Evolutionary conservation across 306 rosid genomes (phyloP).

Genomic region (Inga oerstediana): DNA sequence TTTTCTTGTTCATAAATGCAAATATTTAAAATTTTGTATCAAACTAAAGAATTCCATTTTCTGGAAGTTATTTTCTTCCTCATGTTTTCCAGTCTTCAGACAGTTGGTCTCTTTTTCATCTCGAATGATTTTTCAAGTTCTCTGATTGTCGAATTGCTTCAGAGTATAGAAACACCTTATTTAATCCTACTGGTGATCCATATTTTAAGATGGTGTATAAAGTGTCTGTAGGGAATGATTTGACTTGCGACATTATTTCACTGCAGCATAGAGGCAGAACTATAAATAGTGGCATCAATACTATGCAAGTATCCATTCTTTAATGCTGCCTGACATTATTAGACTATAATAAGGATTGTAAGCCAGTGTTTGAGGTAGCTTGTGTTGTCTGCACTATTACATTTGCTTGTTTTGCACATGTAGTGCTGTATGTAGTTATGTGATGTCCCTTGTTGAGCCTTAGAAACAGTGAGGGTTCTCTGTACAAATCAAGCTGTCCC

Average conservation of each 20-base stretch:
- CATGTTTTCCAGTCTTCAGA: neutral
- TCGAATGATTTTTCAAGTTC: neutral
- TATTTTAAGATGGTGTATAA: neutral
- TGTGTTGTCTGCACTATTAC: neutral
- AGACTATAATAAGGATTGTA: neutral
- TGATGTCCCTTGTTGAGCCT: neutral
- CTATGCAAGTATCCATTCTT: slow-evolving; percentile 27
- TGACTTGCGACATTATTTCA: slow-evolving; percentile 14
- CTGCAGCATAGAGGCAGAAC: slow-evolving; percentile 9
- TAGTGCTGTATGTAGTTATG: neutral
- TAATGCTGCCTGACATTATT: slow-evolving; percentile 9
- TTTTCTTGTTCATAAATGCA: neutral
- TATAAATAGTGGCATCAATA: slow-evolving; percentile 9
- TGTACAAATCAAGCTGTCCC: neutral
- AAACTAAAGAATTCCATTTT: neutral
- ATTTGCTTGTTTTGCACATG: neutral
- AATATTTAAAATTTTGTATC: slow-evolving; percentile 11
- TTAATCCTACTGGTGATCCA: neutral
- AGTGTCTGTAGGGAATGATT: slow-evolving; percentile 12
- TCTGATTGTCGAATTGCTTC: neutral
- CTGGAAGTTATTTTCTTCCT: neutral
- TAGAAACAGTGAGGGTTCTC: neutral
- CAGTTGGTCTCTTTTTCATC: slow-evolving; percentile 1
- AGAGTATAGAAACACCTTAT: slow-evolving; percentile 10
- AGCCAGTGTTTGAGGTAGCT: neutral